Evolutionary conservation across 1,284 basidiomycete species (phyloP), one percentile per base, ranked within the genome.

Genomic region (Macrocystidia cucumis): DNA sequence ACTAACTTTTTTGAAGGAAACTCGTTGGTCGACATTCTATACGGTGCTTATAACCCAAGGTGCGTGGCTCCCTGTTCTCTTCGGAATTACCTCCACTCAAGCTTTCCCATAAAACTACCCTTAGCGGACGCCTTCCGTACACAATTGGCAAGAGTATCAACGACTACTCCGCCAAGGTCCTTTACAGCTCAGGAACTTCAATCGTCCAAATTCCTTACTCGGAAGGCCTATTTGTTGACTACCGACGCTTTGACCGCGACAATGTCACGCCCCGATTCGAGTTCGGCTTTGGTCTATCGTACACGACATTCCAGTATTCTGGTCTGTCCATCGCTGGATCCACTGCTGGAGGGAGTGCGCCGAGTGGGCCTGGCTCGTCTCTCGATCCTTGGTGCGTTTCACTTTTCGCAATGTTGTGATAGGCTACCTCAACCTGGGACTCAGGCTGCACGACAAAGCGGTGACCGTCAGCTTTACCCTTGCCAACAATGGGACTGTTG

Each of bases 231-330:
- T 65, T 74, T 45, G 68, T 86, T 44, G 80, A 83, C 52, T 81
- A 83, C 50, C 57, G 74, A 25, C 66, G 72, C 47, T 84, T 84
- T 51, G 74, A 82, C 46, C 51, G 63, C 20, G 58, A 65, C 8
- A 62, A 67, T 37, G 74, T 82, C 37, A 56, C 61, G 2, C 80
- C 81, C 3, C 62, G 77, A 18, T 84, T 67, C 47, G 72, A 73
- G 41, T 86, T 82, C 49, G 83, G 82, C 2, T 81, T 72, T 49
- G 82, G 84, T 1, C 52, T 86, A 37, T 77, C 72, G 9, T 86
- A 84, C 38, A 81, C 83, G 8, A 69, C 60, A 0, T 86, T 86
- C 60, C 51, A 58, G 9, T 76, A 76, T 46, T 63, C 63, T 4
- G 57, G 54, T 14, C 44, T 80, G 23, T 43, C 50, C 9, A 56